Conservation (phyloP, 805 yeast species). For the Candida hispaniensis region DNA sequence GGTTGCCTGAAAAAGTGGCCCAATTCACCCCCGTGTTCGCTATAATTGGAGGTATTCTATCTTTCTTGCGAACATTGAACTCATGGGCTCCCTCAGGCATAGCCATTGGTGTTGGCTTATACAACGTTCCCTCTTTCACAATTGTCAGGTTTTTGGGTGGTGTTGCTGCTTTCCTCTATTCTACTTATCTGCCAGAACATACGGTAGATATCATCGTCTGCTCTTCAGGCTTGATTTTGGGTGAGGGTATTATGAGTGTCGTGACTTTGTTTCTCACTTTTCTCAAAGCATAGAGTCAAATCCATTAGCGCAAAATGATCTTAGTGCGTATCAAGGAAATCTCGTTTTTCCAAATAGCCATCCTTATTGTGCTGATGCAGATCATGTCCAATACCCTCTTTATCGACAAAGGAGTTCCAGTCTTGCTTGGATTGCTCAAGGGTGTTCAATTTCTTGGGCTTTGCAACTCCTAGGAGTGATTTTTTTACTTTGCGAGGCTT, state of each 20-base stretch:
- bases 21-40: constrained; percentile 61
- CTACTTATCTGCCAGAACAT: constrained; percentile 29
- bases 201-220: constrained; percentile 73
- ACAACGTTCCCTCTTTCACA: constrained; percentile 88
- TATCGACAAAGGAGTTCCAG: constrained; percentile 91
- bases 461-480: constrained; percentile 8
- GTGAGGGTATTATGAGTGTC: constrained; percentile 86
- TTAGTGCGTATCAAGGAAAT: constrained; percentile 44
- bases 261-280: constrained; percentile 69
- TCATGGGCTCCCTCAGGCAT: constrained; percentile 82
- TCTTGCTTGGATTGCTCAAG: constrained; percentile 86
- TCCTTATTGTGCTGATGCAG: constrained; percentile 70
- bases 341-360: constrained; percentile 87
- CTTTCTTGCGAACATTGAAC: constrained; percentile 42
- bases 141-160: constrained; percentile 92
- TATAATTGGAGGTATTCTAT: constrained; percentile 32
- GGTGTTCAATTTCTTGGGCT: constrained; percentile 64
- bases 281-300: too few relatives aligned
- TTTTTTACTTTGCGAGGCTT: constrained; percentile 8
- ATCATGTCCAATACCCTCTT: constrained; percentile 75
- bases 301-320: too few relatives aligned
- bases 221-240: constrained; percentile 84
- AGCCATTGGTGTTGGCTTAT: constrained; percentile 94
- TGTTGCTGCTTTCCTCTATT: constrained; percentile 37
- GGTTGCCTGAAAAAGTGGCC: constrained; percentile 72